phyloP scores from a whole-genome alignment of 2,329 filamentous ascomycete species.

The Apiospora aurea region DNA sequence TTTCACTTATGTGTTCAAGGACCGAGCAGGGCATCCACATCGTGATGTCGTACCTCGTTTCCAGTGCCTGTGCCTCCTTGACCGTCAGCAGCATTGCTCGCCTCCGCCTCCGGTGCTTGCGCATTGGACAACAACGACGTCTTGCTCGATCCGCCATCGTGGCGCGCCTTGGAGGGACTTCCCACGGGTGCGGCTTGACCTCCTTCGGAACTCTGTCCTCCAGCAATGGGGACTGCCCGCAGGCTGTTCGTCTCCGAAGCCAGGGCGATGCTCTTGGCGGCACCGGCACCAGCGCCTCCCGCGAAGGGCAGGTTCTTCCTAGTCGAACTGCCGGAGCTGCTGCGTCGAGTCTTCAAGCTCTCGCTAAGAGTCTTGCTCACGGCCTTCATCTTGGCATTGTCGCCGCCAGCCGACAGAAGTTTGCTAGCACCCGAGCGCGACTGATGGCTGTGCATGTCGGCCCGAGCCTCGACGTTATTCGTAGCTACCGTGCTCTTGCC shows the following conservation, averaged over 20 bases:
- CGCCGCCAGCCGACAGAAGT: conserved; percentile 42
- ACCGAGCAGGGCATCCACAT: conserved; percentile 58
- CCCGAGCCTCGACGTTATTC: conserved; percentile 85
- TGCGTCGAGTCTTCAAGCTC: conserved; percentile 89
- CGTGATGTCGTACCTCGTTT: conserved; percentile 59
- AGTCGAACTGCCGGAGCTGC: conserved; percentile 74
- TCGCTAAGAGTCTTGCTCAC: conserved; percentile 82
- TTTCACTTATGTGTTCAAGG: conserved; percentile 43
- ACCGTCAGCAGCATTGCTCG: background rate
- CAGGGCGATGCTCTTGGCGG: conserved; percentile 58
- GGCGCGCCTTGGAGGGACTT: conserved; percentile 34
- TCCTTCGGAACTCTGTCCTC: background rate
- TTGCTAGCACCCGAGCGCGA: conserved; percentile 49
- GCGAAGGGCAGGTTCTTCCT: conserved; percentile 74
- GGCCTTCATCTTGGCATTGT: conserved; percentile 69
- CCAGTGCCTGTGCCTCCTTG: conserved; percentile 6
- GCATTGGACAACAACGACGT: background rate
- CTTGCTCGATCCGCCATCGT: conserved; percentile 28
- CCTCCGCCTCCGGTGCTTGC: background rate
- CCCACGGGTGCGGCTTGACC: background rate
- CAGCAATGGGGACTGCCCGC: conserved; percentile 53
- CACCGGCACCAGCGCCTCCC: conserved; percentile 44
- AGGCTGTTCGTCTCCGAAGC: conserved; percentile 67
- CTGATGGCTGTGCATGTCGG: conserved; percentile 66
- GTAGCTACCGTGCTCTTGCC: conserved; percentile 91